These are phyloP conservation scores for Neurospora tetraspora DNA, from an alignment of 495 filamentous ascomycete species.

Conservation along the genomic window DNA sequence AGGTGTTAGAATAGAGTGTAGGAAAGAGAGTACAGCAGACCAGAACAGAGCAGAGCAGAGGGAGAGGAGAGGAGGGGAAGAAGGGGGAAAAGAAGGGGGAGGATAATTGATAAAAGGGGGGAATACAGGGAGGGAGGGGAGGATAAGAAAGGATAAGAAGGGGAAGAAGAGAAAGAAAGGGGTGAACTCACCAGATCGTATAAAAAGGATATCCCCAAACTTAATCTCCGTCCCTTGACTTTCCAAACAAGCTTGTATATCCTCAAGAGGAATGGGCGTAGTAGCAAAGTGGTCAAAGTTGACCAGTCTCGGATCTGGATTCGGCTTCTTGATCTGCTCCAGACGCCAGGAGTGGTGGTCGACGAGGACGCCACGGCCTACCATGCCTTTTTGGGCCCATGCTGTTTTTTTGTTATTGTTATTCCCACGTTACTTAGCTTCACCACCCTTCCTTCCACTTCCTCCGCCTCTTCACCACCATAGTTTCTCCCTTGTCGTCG, in stretches of 20 bases:
- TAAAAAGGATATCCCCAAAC: constrained; percentile 47
- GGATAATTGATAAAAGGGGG: background rate
- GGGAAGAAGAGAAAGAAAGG: background rate
- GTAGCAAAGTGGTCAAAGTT: constrained; percentile 34
- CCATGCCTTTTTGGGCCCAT: constrained; percentile 44
- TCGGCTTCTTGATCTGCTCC: constrained; percentile 6
- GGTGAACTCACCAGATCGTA: constrained; percentile 30
- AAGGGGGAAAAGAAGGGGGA: background rate
- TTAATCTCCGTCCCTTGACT: constrained; percentile 34
- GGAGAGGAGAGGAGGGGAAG: background rate
- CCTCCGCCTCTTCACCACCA: background rate
- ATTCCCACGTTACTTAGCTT: background rate
- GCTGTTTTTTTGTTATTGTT: constrained; percentile 4
- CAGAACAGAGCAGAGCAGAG: background rate
- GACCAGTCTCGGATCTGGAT: background rate
- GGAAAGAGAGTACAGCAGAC: background rate
- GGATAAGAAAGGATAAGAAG: background rate
- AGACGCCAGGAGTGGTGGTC: constrained; percentile 46
- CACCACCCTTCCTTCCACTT: constrained; percentile 26
- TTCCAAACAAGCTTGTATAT: constrained; percentile 37
- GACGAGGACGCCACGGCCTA: constrained; percentile 47
- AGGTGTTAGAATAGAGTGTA: background rate
- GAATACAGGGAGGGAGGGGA: too few species aligned
- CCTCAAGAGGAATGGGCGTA: constrained; percentile 28
- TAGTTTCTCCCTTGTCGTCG: too few species aligned